A percentile compares a stretch with the other conserved stretches of the same genome.
These are phyloP conservation scores for Ascochyta pisi DNA, from an alignment of 2,329 filamentous ascomycete species.

Conservation along the genomic window DNA sequence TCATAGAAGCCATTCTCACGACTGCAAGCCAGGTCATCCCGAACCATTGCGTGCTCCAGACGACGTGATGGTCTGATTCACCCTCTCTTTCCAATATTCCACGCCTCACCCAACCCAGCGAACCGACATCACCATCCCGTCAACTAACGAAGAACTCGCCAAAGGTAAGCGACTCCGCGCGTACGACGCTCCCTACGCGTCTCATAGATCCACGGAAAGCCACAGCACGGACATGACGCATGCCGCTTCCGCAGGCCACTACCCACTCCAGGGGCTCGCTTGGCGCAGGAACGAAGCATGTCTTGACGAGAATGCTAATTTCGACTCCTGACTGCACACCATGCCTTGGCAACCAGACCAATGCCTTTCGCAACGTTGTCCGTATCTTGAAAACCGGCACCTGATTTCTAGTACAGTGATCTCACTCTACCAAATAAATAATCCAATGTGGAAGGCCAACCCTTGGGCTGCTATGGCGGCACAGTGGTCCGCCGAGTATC, in stretches of 20 bases:
- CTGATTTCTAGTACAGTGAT: no score
- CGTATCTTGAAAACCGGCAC: no score
- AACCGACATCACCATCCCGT: neutral
- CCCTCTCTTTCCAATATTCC: neutral
- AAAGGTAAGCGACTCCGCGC: neutral
- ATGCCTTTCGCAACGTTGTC: no score
- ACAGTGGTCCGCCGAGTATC: no score
- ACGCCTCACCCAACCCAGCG: neutral
- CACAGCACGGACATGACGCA: conserved; percentile 1
- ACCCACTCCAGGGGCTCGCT: conserved; percentile 1
- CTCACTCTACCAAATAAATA: no score
- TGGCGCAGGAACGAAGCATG: conserved; percentile 4
- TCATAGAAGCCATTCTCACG: conserved; percentile 8
- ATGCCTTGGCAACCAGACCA: no score
- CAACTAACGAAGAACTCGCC: neutral
- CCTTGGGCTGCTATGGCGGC: no score
- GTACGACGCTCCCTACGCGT: neutral
- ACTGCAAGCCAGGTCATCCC: conserved; percentile 3
- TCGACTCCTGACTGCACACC: neutral
- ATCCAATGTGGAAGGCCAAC: no score
- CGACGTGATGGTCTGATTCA: conserved; percentile 1
- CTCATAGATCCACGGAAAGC: neutral
- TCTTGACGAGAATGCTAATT: neutral
- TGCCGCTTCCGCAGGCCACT: conserved; percentile 1
- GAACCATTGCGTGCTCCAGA: neutral